Percentiles rank a stretch among this genome's conserved stretches.
phyloP scores from a whole-genome alignment of 441 rosid species.

The Euphorbia neoarborescens region DNA sequence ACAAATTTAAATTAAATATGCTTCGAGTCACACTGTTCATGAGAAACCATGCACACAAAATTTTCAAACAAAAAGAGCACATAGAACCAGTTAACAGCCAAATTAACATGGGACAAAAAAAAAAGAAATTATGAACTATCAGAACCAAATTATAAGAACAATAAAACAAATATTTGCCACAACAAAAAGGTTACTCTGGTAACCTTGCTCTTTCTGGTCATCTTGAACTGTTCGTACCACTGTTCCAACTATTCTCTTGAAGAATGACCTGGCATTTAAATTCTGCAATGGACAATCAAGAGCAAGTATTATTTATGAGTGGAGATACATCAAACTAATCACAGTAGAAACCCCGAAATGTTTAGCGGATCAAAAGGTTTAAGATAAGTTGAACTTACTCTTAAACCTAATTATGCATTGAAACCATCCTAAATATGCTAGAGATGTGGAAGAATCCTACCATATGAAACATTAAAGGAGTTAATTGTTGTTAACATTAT shows the following conservation, averaged over 20 bases:
- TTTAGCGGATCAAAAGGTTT: neutral
- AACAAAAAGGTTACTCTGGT: slow-evolving; percentile 14
- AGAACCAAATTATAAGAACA: neutral
- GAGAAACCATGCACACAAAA: neutral
- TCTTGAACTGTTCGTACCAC: slow-evolving; percentile 95
- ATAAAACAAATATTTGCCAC: neutral
- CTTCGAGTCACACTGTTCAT: neutral
- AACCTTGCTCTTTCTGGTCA: slow-evolving; percentile 98
- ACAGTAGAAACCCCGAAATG: neutral
- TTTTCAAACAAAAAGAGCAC: neutral
- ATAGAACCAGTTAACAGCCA: neutral
- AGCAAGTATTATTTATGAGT: slow-evolving; percentile 19
- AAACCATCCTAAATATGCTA: slow-evolving; percentile 1
- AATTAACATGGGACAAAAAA: neutral
- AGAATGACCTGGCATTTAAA: slow-evolving; percentile 65
- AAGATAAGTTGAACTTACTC: slow-evolving; percentile 3
- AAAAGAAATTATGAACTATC: neutral
- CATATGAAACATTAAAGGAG: neutral
- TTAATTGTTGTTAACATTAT: neutral
- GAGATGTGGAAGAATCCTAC: neutral
- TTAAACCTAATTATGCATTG: neutral
- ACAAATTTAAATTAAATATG: neutral
- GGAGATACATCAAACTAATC: slow-evolving; percentile 4
- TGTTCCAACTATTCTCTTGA: slow-evolving; percentile 82
- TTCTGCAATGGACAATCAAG: slow-evolving; percentile 43